Percentiles rank a stretch among this genome's conserved stretches.
Conservation (phyloP, 2,329 filamentous ascomycete species). For the Trichothecium sympodiale region DNA sequence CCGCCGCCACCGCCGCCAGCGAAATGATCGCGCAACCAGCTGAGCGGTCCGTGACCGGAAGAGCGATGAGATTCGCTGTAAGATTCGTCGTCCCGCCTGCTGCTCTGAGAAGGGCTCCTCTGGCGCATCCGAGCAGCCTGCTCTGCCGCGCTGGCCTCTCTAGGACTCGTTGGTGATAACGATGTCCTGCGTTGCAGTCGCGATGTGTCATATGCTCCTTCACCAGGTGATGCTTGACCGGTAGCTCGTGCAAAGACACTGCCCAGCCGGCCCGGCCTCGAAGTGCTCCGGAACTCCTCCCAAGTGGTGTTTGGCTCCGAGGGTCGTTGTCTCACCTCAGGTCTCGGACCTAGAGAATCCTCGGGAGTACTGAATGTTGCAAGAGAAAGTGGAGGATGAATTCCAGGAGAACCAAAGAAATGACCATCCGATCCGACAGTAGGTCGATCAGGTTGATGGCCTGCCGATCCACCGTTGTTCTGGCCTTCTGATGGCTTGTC, state of each 20-base stretch:
- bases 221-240: conserved; percentile 11
- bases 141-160: conserved; percentile 15
- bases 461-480: not conserved
- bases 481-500: conserved; percentile 21
- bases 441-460: not conserved
- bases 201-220: conserved; percentile 20
- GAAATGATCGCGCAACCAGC: conserved; percentile 34
- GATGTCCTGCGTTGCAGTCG: conserved; percentile 25
- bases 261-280: conserved; percentile 11
- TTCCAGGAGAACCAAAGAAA: not conserved
- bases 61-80: conserved; percentile 15
- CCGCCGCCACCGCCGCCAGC: conserved; percentile 14
- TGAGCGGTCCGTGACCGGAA: conserved; percentile 24
- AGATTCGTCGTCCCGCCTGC: conserved; percentile 7
- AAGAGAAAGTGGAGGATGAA: too few species aligned
- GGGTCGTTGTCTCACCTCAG: conserved; percentile 7
- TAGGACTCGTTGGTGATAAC: conserved; percentile 25
- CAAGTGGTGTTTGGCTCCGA: conserved; percentile 16
- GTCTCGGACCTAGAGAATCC: too few species aligned
- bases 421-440: not conserved
- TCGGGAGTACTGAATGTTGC: too few species aligned
- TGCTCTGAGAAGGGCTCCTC: conserved; percentile 26
- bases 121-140: conserved; percentile 22
- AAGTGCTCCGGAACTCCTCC: conserved; percentile 18
- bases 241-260: conserved; percentile 14